phyloP scores from a whole-genome alignment of 805 yeast genomes.

The Barnettozyma wickerhamii region DNA sequence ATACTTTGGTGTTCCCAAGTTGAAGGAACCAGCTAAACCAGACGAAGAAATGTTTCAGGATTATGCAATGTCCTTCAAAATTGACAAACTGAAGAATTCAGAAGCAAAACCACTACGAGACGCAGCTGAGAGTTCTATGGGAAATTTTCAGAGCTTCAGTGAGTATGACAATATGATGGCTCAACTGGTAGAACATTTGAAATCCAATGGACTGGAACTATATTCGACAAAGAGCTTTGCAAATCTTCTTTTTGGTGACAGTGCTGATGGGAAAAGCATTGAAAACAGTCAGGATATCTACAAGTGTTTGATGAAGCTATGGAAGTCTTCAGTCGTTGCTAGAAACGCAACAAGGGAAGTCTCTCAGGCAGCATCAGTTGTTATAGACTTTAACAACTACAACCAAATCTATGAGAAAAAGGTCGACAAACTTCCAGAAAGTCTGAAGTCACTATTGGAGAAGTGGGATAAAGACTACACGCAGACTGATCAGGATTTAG shows the following conservation, averaged over 20 bases:
- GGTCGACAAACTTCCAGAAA: constrained; percentile 1
- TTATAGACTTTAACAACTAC: constrained; percentile 11
- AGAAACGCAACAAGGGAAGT: constrained; percentile 12
- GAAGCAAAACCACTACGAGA: constrained; percentile 17
- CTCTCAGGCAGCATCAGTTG: neutral
- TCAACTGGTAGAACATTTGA: constrained; percentile 30
- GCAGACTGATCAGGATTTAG: constrained; percentile 10
- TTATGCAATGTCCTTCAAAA: constrained; percentile 11
- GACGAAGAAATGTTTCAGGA: constrained; percentile 15
- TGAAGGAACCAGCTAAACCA: neutral
- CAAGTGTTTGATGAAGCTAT: constrained; percentile 3
- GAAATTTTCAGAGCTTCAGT: constrained; percentile 24
- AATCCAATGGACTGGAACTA: constrained; percentile 20
- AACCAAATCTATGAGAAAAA: constrained; percentile 9
- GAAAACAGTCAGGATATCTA: constrained; percentile 6
- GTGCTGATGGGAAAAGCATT: neutral
- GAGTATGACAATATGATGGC: constrained; percentile 38
- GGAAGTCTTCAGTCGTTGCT: constrained; percentile 11
- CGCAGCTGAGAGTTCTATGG: constrained; percentile 20
- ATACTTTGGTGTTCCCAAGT: constrained; percentile 9
- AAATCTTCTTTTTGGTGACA: constrained; percentile 1
- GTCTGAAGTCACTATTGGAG: constrained; percentile 7
- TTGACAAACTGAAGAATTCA: constrained; percentile 1
- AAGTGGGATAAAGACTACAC: constrained; percentile 20
- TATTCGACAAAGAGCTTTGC: neutral